Evolutionary conservation across 2,329 filamentous ascomycete genomes (phyloP).

Genomic region (Rutstroemia sp.): DNA sequence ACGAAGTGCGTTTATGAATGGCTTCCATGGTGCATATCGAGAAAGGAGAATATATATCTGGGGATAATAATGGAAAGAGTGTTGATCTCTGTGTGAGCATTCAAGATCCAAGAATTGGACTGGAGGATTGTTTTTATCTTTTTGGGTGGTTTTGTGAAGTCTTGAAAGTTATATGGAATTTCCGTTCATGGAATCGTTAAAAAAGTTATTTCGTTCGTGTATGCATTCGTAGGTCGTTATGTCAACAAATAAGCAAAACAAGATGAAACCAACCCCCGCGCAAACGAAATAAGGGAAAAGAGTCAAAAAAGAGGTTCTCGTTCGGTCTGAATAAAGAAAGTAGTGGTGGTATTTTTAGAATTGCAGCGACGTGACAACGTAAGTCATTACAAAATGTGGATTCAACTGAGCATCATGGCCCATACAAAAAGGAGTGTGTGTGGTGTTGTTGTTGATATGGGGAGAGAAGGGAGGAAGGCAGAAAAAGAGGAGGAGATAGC

Average conservation of each 20-base stretch:
- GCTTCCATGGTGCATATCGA: conserved; percentile 26
- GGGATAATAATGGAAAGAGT: conserved; percentile 15
- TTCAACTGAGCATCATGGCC: too few relatives aligned
- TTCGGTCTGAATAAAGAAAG: not conserved
- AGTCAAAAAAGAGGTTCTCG: not conserved
- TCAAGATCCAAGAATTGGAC: conserved; percentile 6
- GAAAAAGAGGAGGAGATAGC: too few relatives aligned
- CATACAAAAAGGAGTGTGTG: too few relatives aligned
- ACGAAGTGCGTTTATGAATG: conserved; percentile 21
- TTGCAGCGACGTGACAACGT: not conserved
- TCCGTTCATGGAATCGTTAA: not conserved
- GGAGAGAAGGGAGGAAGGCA: too few relatives aligned
- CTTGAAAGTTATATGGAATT: not conserved
- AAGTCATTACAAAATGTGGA: too few relatives aligned
- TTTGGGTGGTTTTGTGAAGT: conserved; percentile 8
- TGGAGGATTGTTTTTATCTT: not conserved
- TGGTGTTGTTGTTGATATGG: too few relatives aligned
- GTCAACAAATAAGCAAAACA: conserved; percentile 21
- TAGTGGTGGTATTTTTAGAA: not conserved
- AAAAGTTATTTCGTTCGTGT: conserved; percentile 3
- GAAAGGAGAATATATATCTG: conserved; percentile 10
- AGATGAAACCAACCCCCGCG: not conserved
- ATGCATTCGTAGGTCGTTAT: conserved; percentile 15
- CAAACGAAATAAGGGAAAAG: not conserved
- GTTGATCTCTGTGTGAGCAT: conserved; percentile 20